Evolutionary conservation across 495 filamentous ascomycete genomes (phyloP).

Genomic region (Rusavskia elegans): DNA sequence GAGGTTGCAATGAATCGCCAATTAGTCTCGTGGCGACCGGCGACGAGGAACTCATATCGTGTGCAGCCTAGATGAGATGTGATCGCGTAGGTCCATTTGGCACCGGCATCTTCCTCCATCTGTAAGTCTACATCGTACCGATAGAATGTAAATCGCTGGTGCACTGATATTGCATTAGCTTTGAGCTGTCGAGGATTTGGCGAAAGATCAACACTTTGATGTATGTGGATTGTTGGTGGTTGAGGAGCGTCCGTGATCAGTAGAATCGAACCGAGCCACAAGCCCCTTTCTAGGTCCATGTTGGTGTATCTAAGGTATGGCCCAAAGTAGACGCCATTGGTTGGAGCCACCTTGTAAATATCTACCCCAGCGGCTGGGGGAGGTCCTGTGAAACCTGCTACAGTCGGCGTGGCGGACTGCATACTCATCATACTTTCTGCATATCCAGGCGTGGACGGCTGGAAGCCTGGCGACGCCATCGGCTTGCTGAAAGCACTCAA

Average conservation of each 20-base stretch:
- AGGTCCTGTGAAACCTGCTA: slow-evolving; percentile 62
- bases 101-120: slow-evolving; percentile 69
- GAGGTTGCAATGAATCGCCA: slow-evolving; percentile 97
- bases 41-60: slow-evolving; percentile 94
- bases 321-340: slow-evolving; percentile 97
- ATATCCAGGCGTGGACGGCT: slow-evolving; percentile 52
- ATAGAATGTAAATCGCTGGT: slow-evolving; percentile 91
- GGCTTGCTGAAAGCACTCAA: slow-evolving; percentile 56
- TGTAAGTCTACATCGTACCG: slow-evolving; percentile 84
- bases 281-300: slow-evolving; percentile 83
- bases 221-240: slow-evolving; percentile 91
- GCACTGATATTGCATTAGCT: slow-evolving; percentile 65
- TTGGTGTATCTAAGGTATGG: slow-evolving; percentile 92
- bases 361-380: slow-evolving; percentile 79
- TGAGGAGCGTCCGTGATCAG: slow-evolving; percentile 85
- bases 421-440: slow-evolving; percentile 67
- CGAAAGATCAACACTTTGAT: slow-evolving; percentile 77
- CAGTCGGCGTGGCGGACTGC: slow-evolving; percentile 50
- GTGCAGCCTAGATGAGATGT: slow-evolving; percentile 95
- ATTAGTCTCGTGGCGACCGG: slow-evolving; percentile 71
- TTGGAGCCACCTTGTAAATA: slow-evolving; percentile 80
- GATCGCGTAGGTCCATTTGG: slow-evolving; percentile 96
- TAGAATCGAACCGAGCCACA: slow-evolving; percentile 74
- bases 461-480: slow-evolving; percentile 57
- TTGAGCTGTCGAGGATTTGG: slow-evolving; percentile 87